Evolutionary conservation across 2,329 filamentous ascomycete species (phyloP).

Genomic region (Tolypocladium tundrense): DNA sequence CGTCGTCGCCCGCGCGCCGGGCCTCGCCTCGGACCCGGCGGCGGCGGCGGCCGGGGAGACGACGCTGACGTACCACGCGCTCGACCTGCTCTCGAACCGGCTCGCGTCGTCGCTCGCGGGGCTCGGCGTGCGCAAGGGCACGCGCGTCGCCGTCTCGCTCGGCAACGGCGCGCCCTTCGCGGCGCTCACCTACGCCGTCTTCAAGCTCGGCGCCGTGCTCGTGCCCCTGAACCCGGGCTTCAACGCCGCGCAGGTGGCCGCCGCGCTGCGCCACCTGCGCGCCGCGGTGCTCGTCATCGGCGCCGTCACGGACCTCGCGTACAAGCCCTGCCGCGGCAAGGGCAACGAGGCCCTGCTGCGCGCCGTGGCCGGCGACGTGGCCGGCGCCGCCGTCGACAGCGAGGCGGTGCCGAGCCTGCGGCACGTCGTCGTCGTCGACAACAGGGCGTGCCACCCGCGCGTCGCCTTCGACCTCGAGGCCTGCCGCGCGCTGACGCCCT

Average conservation of each 20-base stretch:
- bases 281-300: conserved; percentile 70
- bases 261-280: conserved; percentile 67
- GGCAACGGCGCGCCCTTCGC: conserved; percentile 73
- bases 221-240: conserved; percentile 93
- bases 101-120: conserved; percentile 61
- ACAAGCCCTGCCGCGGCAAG: conserved; percentile 43
- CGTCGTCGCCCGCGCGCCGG: conserved; percentile 40
- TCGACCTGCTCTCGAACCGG: conserved; percentile 68
- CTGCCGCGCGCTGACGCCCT: conserved; percentile 33
- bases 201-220: conserved; percentile 87
- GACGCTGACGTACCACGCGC: conserved; percentile 59
- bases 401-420: conserved; percentile 56
- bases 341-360: conserved; percentile 40
- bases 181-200: conserved; percentile 76
- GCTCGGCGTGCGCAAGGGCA: conserved; percentile 61
- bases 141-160: conserved; percentile 8
- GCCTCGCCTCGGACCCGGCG: conserved; percentile 29
- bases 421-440: conserved; percentile 69
- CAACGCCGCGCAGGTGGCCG: conserved; percentile 65
- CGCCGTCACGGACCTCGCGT: conserved; percentile 77
- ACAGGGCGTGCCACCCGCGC: conserved; percentile 42
- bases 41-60: conserved; percentile 37
- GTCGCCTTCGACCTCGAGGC: conserved; percentile 32
- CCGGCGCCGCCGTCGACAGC: conserved; percentile 19
- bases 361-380: conserved; percentile 32